These are phyloP conservation scores for Beauveria scarabaeidicola DNA, from an alignment of 2,329 filamentous ascomycete genomes.

Conservation along the genomic window DNA sequence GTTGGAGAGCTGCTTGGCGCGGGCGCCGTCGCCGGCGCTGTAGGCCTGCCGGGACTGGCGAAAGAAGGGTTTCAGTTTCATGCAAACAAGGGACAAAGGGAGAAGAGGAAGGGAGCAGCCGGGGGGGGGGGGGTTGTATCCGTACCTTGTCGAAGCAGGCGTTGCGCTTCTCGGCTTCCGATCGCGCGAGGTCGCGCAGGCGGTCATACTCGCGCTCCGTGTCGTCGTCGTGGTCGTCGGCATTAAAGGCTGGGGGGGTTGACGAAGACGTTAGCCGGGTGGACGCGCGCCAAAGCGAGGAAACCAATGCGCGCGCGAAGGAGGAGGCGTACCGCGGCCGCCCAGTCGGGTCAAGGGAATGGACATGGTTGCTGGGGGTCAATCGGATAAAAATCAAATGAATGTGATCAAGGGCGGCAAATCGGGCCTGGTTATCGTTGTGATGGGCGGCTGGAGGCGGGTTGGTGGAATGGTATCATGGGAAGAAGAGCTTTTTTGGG, in stretches of 20 bases:
- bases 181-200: constrained; percentile 71
- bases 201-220: constrained; percentile 87
- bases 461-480: no score
- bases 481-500: no score
- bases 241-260: constrained; percentile 58
- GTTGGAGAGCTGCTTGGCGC: constrained; percentile 75
- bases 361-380: constrained; percentile 21
- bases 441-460: not conserved
- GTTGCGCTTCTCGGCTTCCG: constrained; percentile 70
- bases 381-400: no score
- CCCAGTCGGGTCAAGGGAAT: constrained; percentile 37
- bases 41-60: constrained; percentile 69
- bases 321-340: constrained; percentile 33
- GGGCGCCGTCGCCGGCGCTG: constrained; percentile 68
- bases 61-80: not conserved
- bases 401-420: not conserved
- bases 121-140: not conserved
- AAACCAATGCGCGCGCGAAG: not conserved
- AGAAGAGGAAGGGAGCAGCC: not conserved
- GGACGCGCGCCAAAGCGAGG: not conserved
- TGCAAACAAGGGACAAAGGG: not conserved
- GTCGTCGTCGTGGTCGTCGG: constrained; percentile 50
- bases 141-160: constrained; percentile 66
- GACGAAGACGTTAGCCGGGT: not conserved
- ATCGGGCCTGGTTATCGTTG: not conserved